A percentile compares a stretch with the other conserved stretches of the same genome.
phyloP scores from a whole-genome alignment of 345 rosid species.

The Theobroma cacao region DNA sequence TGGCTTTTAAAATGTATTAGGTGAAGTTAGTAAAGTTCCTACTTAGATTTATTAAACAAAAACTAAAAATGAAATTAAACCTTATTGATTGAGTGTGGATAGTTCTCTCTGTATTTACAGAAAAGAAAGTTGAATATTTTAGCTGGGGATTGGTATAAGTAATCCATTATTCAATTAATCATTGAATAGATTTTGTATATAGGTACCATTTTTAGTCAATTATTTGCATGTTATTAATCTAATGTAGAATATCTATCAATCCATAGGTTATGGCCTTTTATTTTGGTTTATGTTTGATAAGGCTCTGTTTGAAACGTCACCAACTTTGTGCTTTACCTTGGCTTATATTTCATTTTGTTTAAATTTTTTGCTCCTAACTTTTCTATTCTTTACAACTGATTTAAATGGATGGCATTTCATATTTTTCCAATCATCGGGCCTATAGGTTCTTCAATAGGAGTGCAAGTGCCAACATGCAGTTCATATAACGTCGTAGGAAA shows the following conservation, averaged over 20 bases:
- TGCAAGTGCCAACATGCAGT: slow-evolving; percentile 31
- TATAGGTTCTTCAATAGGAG: slow-evolving; percentile 31
- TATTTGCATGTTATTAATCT: slow-evolving; percentile 6
- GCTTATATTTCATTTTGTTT: background rate
- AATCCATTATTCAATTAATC: background rate
- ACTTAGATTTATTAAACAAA: background rate
- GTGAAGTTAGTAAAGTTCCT: background rate
- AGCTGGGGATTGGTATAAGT: background rate
- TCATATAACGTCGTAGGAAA: slow-evolving; percentile 29
- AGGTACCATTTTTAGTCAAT: background rate
- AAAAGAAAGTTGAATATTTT: background rate
- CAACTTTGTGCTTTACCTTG: too few species aligned
- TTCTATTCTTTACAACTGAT: background rate
- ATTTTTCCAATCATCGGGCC: background rate
- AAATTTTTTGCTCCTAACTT: background rate
- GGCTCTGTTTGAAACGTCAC: background rate
- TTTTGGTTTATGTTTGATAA: background rate
- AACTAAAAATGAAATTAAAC: background rate
- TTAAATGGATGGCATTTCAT: background rate
- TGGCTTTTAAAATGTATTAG: background rate
- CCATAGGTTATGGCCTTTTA: background rate
- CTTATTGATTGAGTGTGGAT: background rate
- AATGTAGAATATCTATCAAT: background rate
- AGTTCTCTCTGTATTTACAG: background rate
- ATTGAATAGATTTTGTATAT: background rate